Percentiles rank a stretch among this genome's conserved stretches.
These are phyloP conservation scores for Ophiostoma sp. DNA, from an alignment of 2,329 filamentous ascomycete species.

Conservation along the genomic window DNA sequence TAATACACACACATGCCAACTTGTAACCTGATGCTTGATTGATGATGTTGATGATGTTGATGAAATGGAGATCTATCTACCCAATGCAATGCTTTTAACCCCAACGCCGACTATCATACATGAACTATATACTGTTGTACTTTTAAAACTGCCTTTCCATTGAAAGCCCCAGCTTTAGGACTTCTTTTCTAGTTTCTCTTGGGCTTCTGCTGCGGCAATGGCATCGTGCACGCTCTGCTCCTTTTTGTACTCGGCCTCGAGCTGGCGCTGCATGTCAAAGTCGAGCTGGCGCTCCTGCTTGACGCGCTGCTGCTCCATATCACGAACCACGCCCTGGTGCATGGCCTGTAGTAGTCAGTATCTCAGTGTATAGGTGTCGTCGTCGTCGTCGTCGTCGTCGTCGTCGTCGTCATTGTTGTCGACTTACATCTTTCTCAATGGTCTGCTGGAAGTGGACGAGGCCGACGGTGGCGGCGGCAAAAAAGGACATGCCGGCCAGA, in stretches of 20 bases:
- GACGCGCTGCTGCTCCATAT: conserved; percentile 87
- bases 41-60: not conserved
- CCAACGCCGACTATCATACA: not conserved
- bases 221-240: conserved; percentile 67
- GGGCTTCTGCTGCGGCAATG: conserved; percentile 22
- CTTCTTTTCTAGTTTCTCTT: not conserved
- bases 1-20: too few relatives aligned
- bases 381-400: too few relatives aligned
- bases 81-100: not conserved
- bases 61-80: not conserved
- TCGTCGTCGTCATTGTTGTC: too few relatives aligned
- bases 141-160: not conserved
- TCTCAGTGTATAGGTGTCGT: too few relatives aligned
- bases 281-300: conserved; percentile 89
- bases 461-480: conserved; percentile 69
- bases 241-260: conserved; percentile 88
- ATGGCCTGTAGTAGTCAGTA: conserved; percentile 60
- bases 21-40: not conserved
- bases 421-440: conserved; percentile 70
- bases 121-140: not conserved
- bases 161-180: too few relatives aligned
- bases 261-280: conserved; percentile 80
- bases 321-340: conserved; percentile 89
- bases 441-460: conserved; percentile 86
- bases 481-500: conserved; percentile 68